Evolutionary conservation across 345 rosid species (phyloP).

Genomic region (Corchorus capsularis): DNA sequence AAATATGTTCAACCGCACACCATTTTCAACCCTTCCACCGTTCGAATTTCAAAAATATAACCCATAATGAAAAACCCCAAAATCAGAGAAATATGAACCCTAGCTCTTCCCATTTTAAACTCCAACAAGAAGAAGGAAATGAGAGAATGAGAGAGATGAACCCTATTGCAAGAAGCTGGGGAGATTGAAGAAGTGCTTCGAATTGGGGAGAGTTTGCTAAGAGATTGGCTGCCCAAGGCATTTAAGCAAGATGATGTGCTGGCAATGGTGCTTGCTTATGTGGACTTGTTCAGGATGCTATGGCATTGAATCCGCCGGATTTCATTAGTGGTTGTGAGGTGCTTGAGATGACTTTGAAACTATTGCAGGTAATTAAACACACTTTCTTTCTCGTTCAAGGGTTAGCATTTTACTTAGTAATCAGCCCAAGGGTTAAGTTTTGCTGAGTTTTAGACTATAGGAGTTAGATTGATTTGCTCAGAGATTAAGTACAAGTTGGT

Average conservation of each 20-base stretch:
- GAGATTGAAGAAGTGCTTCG: constrained; percentile 66
- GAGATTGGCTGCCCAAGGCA: constrained; percentile 84
- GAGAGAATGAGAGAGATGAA: too few relatives aligned
- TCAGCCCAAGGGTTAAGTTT: background rate
- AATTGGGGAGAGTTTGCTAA: constrained; percentile 70
- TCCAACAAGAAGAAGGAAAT: too few relatives aligned
- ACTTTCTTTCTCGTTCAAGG: background rate
- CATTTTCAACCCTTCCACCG: too few relatives aligned
- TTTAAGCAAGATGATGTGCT: constrained; percentile 90
- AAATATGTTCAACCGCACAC: too few relatives aligned
- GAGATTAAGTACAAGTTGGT: background rate
- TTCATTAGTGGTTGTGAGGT: constrained; percentile 77
- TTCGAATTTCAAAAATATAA: too few relatives aligned
- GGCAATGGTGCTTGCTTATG: constrained; percentile 82
- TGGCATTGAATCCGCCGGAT: constrained; percentile 83
- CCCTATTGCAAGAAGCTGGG: constrained; percentile 92
- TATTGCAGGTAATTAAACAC: constrained; percentile 66
- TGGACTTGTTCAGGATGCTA: constrained; percentile 89
- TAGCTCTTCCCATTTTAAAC: too few relatives aligned
- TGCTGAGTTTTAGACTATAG: constrained; percentile 2
- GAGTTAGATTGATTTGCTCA: background rate
- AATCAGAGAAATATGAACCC: too few relatives aligned
- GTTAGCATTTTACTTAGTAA: constrained; percentile 1
- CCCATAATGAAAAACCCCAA: too few relatives aligned
- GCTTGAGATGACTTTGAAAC: constrained; percentile 87